Percentiles rank a stretch among this genome's conserved stretches.
These are phyloP conservation scores for Dendrostoma leiphaemia DNA, from an alignment of 2,329 filamentous ascomycete species.

Conservation along the genomic window DNA sequence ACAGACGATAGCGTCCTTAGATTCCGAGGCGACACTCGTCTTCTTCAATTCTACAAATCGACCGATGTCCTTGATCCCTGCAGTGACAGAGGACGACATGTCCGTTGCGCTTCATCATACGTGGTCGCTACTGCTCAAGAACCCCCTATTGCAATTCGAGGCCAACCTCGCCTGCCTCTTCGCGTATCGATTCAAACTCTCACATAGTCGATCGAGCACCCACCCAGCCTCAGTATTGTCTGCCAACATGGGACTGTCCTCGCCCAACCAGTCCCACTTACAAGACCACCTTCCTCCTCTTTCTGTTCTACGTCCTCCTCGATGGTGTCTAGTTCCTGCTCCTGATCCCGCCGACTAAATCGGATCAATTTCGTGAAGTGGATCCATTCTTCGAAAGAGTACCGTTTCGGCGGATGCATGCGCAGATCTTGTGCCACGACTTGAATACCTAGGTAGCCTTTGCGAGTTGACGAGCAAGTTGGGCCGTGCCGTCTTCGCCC, in stretches of 20 bases:
- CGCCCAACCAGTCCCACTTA: slow-evolving; percentile 73
- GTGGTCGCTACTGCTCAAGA: not conserved
- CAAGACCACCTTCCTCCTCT: slow-evolving; percentile 14
- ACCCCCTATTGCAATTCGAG: no score
- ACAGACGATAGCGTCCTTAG: not conserved
- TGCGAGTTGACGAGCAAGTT: slow-evolving; percentile 65
- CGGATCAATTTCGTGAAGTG: slow-evolving; percentile 79
- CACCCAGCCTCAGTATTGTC: slow-evolving; percentile 68
- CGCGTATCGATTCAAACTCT: slow-evolving; percentile 38
- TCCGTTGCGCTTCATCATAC: not conserved
- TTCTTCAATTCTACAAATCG: no score
- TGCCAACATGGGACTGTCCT: slow-evolving; percentile 67
- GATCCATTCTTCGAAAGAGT: slow-evolving; percentile 82
- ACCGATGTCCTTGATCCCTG: no score
- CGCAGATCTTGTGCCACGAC: slow-evolving; percentile 64
- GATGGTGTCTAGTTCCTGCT: slow-evolving; percentile 40
- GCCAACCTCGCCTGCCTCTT: not conserved
- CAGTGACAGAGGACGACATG: no score
- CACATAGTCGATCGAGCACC: slow-evolving; percentile 65
- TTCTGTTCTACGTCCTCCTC: not conserved
- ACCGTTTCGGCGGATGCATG: slow-evolving; percentile 57
- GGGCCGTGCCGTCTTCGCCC: not conserved
- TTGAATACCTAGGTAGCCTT: slow-evolving; percentile 68
- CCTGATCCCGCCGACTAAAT: slow-evolving; percentile 51
- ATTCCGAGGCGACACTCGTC: no score